Conservation (phyloP, 345 rosid genomes). For the Reutealis trisperma region DNA sequence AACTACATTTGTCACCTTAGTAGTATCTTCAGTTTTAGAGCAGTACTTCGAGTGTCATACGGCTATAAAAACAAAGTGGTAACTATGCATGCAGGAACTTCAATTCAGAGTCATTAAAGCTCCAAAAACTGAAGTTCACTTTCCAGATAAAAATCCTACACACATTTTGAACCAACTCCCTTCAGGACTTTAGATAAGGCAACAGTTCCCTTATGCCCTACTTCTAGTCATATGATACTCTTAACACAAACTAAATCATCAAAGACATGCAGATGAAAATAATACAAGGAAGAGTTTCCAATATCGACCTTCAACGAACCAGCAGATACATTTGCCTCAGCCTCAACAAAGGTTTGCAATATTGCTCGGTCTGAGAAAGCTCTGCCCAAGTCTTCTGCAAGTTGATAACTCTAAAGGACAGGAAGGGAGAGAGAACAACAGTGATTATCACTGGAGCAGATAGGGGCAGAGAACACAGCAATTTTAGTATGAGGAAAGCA, state of each 20-base stretch:
- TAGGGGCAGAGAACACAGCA: neutral
- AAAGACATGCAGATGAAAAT: neutral
- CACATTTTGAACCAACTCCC: too few species aligned
- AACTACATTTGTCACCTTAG: neutral
- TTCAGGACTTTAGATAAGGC: too few species aligned
- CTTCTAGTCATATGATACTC: too few species aligned
- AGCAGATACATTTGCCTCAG: slow-evolving; percentile 51
- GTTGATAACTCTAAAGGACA: slow-evolving; percentile 60
- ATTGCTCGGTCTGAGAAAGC: slow-evolving; percentile 82
- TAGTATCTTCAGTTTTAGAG: too few species aligned
- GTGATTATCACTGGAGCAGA: slow-evolving; percentile 15
- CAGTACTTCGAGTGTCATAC: too few species aligned
- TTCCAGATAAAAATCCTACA: too few species aligned
- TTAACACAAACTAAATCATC: neutral
- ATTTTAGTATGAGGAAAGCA: slow-evolving; percentile 6
- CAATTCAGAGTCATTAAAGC: too few species aligned
- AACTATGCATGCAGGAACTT: too few species aligned
- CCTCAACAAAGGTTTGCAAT: slow-evolving; percentile 56
- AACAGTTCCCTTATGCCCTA: too few species aligned
- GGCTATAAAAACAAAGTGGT: too few species aligned
- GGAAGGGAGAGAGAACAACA: neutral
- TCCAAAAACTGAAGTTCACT: too few species aligned
- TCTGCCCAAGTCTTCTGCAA: slow-evolving; percentile 86
- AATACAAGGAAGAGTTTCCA: neutral
- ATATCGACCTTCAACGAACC: slow-evolving; percentile 64